Percentiles rank a stretch among this genome's conserved stretches.
Conservation (phyloP, 805 yeast species). For the Saturnispora diversa region DNA sequence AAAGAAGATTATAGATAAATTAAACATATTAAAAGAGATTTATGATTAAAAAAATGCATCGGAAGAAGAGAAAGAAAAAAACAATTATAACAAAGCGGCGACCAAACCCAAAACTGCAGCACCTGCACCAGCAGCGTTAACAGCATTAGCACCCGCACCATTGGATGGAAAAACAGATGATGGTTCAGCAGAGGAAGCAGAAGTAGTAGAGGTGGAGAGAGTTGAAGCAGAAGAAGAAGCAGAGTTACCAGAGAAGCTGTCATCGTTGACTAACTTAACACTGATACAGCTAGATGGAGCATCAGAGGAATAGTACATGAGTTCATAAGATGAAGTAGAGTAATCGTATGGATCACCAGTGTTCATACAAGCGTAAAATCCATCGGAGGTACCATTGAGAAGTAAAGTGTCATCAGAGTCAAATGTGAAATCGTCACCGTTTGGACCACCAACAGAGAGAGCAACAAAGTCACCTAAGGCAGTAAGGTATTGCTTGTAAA, state of each 20-base stretch:
- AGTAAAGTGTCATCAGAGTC: conserved; percentile 21
- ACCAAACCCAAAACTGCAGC: conserved; percentile 12
- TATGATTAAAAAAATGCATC: too few species aligned
- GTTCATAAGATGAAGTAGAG: conserved; percentile 26
- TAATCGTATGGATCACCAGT: conserved; percentile 37
- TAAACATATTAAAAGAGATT: too few species aligned
- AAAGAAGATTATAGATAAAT: too few species aligned
- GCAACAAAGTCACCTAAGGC: conserved; percentile 10
- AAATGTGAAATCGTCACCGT: conserved; percentile 15
- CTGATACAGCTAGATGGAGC: conserved; percentile 21
- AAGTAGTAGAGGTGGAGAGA: not conserved
- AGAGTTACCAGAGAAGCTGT: not conserved
- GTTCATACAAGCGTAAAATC: conserved; percentile 38
- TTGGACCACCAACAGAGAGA: conserved; percentile 13
- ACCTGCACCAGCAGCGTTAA: conserved; percentile 11
- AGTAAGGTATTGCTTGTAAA: conserved; percentile 1
- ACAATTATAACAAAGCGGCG: conserved; percentile 8
- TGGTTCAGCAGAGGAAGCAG: conserved; percentile 1
- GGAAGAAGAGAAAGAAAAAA: too few species aligned
- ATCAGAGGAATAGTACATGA: conserved; percentile 23
- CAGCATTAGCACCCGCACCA: conserved; percentile 7
- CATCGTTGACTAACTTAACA: conserved; percentile 7
- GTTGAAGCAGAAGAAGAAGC: conserved; percentile 4
- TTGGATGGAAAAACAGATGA: conserved; percentile 1
- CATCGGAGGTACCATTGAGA: conserved; percentile 27